Base-by-base conservation (phyloP, 2,329 filamentous ascomycete genomes). In the Juglanconis sp. region DNA sequence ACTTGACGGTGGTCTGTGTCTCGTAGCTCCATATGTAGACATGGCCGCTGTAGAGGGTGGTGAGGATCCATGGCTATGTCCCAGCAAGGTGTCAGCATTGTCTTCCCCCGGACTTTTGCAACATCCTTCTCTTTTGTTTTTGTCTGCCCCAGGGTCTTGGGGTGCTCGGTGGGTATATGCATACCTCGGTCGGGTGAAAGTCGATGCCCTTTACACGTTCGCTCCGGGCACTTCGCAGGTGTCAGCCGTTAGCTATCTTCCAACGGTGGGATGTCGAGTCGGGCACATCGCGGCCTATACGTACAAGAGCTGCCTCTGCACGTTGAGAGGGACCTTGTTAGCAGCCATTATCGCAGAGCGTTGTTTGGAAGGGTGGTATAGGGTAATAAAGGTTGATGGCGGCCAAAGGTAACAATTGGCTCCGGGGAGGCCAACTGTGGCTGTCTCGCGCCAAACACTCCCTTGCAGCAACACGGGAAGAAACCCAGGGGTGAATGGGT, bases 11-110 rank as follows among this genome's bases (percentile, higher is more conserved):
- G 65, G 93, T 90, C 75, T 96, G 92, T 55, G 92, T 96, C 78
- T 96, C 94, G 77, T 96, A 96, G 38, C 94, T 97, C 93, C 95
- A 98, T 74, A 99, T 98, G 81, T 98, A 96, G 74, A 96, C 95
- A 81, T 98, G 94, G 76, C 95, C 92, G 58, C 61, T 63, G 55
- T 92, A 56, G 35, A 60, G 56, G 34, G 52, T 51, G 64, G 60
- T 65, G 57, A 66, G 62, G 58, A 63, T 63, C 61, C 61, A 63
- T 53, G 61, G 61, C 38, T 57, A 35, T 51, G 35, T 5, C 32
- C 30, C 24, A 15, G 13, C 30, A 1, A 35, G 24, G 13, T 57
- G 55, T 57, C 31, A 57, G 55, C 48, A 42, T 38, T n/a, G 36
- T 13, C 17, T 47, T 8, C 11, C 30, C 5, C 5, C 24, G 2